Base-by-base conservation (phyloP, 768 basidiomycete species). In the Pholiota conissans region DNA sequence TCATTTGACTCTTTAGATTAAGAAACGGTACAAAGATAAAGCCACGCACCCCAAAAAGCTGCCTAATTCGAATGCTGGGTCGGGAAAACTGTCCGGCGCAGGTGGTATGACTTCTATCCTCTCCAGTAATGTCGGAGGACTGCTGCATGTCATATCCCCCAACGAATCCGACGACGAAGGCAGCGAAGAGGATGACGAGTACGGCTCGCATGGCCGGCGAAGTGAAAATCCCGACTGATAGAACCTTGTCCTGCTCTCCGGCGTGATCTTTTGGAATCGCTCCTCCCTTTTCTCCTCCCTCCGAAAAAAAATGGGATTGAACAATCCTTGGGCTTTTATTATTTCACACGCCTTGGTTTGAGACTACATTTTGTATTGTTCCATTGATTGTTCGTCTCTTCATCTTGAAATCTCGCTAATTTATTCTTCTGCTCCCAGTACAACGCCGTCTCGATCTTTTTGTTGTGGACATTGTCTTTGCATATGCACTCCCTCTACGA, bases 151-250 rank as follows among this genome's bases (percentile, higher is more conserved):
- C 24, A 65, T 65, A 27, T 52, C 57, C 10, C 64, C 60, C 32
- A 57, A 63, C 6, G 61, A 29, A 37, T 57, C 56, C 8, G 56
- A 57, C 8, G 56, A 57, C 29, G 56, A 57, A 9, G 66, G 63
- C 18, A 66, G 67, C 46, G 70, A 67, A 8, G 71, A 71, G 13
- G 70, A 73, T 27, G 69, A 69, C 29, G 65, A 67, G n/a, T 70
- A 67, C 37, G 57, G 48, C 49, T 68, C 67, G 20, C 69, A 70
- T 49, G 70, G 61, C 22, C 61, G 62, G 45, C 57, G 67, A 34
- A 68, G 67, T 46, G 67, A 67, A 5, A 35, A 59, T 8, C 46
- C 45, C 16, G 55, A 59, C 46, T 61, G 34, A 61, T 27, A 16
- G 32, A 32, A 13, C 22, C 42, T 52, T 52, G 3, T n/a, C 27